These are phyloP conservation scores for Fulvia fulva DNA, from an alignment of 2,329 filamentous ascomycete genomes.

Conservation along the genomic window DNA sequence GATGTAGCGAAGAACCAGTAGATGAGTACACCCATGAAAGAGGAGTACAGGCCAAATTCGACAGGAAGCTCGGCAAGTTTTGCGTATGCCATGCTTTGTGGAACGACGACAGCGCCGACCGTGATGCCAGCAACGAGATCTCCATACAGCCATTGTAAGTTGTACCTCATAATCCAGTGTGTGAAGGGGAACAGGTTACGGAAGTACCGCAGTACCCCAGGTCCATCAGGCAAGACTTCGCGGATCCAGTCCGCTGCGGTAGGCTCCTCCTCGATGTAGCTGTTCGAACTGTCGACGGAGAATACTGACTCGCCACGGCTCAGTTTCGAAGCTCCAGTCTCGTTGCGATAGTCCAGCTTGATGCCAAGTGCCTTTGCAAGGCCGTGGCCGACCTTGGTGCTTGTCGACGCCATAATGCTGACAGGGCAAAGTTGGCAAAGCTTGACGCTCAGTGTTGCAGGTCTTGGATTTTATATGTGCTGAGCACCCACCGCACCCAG, in stretches of 20 bases:
- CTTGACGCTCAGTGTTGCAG: background rate
- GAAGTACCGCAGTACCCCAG: slow-evolving; percentile 59
- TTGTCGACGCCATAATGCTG: slow-evolving; percentile 30
- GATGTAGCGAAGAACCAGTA: slow-evolving; percentile 99
- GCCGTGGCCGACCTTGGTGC: slow-evolving; percentile 62
- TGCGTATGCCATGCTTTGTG: slow-evolving; percentile 95
- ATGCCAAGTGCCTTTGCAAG: slow-evolving; percentile 80
- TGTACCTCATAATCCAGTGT: slow-evolving; percentile 86
- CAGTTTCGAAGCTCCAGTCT: slow-evolving; percentile 51
- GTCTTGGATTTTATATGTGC: slow-evolving; percentile 1
- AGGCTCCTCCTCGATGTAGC: slow-evolving; percentile 79
- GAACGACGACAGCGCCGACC: slow-evolving; percentile 78
- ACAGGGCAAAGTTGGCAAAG: background rate
- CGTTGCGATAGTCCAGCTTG: slow-evolving; percentile 68
- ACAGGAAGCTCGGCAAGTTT: slow-evolving; percentile 72
- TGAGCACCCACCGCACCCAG: background rate
- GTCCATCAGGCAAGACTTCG: slow-evolving; percentile 57
- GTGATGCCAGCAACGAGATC: slow-evolving; percentile 84
- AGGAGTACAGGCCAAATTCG: slow-evolving; percentile 87
- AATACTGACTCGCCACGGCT: slow-evolving; percentile 76
- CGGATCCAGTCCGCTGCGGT: slow-evolving; percentile 68
- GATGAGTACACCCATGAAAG: slow-evolving; percentile 88
- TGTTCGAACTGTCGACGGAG: slow-evolving; percentile 67
- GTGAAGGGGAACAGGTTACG: slow-evolving; percentile 79
- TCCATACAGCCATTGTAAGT: slow-evolving; percentile 80